A percentile compares a stretch with the other conserved stretches of the same genome.
phyloP scores from a whole-genome alignment of 2,329 filamentous ascomycete species.

The Xylariaceae sp. region DNA sequence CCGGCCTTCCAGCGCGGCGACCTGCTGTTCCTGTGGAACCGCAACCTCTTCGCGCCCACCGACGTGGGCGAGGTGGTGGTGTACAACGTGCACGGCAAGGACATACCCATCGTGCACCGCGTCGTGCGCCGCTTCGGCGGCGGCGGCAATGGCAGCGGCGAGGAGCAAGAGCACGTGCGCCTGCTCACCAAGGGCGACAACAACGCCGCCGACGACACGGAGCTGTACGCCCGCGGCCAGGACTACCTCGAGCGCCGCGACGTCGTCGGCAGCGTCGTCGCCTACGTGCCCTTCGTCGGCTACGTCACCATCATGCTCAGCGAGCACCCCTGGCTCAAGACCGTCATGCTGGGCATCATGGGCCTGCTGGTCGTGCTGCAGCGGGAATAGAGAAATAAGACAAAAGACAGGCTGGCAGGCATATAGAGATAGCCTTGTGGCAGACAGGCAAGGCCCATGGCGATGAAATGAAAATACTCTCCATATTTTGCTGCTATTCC shows the following conservation, averaged over 20 bases:
- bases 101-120: slow-evolving; percentile 95
- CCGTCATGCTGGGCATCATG: slow-evolving; percentile 90
- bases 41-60: slow-evolving; percentile 50
- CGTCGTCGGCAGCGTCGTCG: slow-evolving; percentile 87
- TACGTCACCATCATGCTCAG: slow-evolving; percentile 95
- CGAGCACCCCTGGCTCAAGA: slow-evolving; percentile 96
- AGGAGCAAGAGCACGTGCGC: slow-evolving; percentile 54
- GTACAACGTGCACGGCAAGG: slow-evolving; percentile 81
- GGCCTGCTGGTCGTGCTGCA: slow-evolving; percentile 88
- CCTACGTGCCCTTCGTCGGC: slow-evolving; percentile 88
- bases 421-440: too few relatives aligned
- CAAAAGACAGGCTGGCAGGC: too few relatives aligned
- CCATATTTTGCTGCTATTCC: too few relatives aligned
- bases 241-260: slow-evolving; percentile 81
- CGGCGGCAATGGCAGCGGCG: too few relatives aligned
- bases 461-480: too few relatives aligned
- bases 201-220: slow-evolving; percentile 87
- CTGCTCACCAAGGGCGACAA: slow-evolving; percentile 97
- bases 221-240: slow-evolving; percentile 77
- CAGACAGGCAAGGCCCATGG: too few relatives aligned
- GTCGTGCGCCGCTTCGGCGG: slow-evolving; percentile 67
- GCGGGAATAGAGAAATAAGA: slow-evolving; percentile 75
- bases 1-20: slow-evolving; percentile 75
- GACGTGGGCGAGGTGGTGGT: slow-evolving; percentile 53
- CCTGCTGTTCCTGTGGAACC: slow-evolving; percentile 70